phyloP scores from a whole-genome alignment of 129 eudicot species.

The Artemisia argyi region DNA sequence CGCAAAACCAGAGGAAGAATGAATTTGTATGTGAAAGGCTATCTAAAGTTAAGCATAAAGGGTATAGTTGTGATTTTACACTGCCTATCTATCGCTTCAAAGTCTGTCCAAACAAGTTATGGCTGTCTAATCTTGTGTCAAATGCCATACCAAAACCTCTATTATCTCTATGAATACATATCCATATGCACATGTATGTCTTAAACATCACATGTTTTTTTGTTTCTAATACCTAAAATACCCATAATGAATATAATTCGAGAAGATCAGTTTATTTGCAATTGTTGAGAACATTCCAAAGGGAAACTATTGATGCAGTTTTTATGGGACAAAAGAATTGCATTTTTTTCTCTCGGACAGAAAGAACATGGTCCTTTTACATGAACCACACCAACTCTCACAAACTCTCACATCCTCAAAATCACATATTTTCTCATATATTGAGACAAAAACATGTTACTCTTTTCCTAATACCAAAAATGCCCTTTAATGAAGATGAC shows the following conservation, averaged over 20 bases:
- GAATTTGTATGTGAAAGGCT: not conserved
- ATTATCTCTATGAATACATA: constrained; percentile 19
- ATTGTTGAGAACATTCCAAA: not conserved
- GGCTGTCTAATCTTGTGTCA: constrained; percentile 25
- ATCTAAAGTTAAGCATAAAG: not conserved
- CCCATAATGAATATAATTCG: constrained; percentile 4
- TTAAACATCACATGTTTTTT: constrained; percentile 8
- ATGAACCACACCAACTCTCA: not conserved
- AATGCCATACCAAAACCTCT: constrained; percentile 16
- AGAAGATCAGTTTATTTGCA: not conserved
- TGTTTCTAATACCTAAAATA: constrained; percentile 9
- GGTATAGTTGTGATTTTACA: constrained; percentile 10
- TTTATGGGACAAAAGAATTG: not conserved
- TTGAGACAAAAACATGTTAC: not conserved
- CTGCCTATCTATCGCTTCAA: not conserved
- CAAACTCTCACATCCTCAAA: not conserved
- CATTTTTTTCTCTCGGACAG: not conserved
- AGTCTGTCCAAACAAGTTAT: constrained; percentile 32
- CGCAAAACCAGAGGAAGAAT: not conserved
- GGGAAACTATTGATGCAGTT: not conserved
- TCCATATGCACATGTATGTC: constrained; percentile 27
- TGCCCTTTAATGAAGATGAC: not conserved
- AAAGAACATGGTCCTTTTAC: not conserved
- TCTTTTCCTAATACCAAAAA: not conserved
- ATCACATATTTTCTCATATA: not conserved